Evolutionary conservation across 768 basidiomycete species (phyloP), one percentile per base, ranked within the genome.

Genomic region (Macrolepiota fuliginosa): DNA sequence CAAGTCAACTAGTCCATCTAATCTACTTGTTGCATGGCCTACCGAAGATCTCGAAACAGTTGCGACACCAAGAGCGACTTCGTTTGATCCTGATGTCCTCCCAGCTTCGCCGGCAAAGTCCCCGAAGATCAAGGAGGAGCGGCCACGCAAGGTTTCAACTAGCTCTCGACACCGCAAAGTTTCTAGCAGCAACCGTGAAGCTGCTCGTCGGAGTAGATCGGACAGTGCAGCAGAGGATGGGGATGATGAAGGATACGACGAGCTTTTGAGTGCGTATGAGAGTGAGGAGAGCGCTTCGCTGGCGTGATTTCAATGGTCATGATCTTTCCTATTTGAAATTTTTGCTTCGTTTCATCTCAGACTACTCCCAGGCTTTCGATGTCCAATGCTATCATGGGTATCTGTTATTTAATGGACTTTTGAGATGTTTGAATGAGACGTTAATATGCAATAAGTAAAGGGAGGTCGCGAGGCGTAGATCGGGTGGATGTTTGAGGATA

Each of bases 251-350:
- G 82, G 88, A 3, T 91, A 91, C 58, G 89, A 88, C 65, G 91
- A 91, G 12, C 69, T 92, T 58, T 72, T 92, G 62, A 91, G 88
- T 69, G 90, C 90, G 19, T 92, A 92, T 67, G 90, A 92, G 74
- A 91, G 90, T 68, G 90, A 91, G 68, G 88, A 86, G 42, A 55
- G 17, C 13, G 39, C 24, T 24, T 58, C 49, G 19, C 24, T 47
- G 29, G 49, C 36, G 13, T 58, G 24, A 25, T 50, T 6, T 35
- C 7, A 32, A 7, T 32, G 6, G 12, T 35, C 15, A 4, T 46
- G 42, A 2, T 29, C 42, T 37, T 50, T 58, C 27, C 17, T 39
- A 7, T 7, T 37, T 37, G n/a, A 42, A 45, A 12, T 1, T 58
- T 36, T 49, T 24, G 15, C 24, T 25, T 50, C n/a, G 56, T 24